A percentile compares a stretch with the other conserved stretches of the same genome.
Conservation (phyloP, 208 protist species). For the Leishmania aethiopica region DNA sequence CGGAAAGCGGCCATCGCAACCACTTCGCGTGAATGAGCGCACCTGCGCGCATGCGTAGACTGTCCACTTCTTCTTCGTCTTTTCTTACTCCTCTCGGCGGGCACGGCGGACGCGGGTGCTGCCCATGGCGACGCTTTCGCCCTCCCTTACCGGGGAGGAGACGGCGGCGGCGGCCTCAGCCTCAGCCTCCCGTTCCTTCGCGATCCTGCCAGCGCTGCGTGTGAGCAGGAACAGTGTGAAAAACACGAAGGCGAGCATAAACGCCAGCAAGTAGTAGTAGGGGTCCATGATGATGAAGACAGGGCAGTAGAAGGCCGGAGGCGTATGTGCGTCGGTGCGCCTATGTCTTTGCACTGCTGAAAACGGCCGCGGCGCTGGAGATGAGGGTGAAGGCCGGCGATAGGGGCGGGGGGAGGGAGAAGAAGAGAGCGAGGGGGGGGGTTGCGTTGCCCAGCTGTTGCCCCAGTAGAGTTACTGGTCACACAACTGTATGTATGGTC, state of each 20-base stretch:
- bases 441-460: background rate
- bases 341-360: background rate
- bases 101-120: conserved; percentile 28
- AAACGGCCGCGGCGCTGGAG: background rate
- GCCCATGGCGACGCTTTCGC: conserved; percentile 16
- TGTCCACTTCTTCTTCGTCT: background rate
- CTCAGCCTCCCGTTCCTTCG: conserved; percentile 30
- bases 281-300: conserved; percentile 19
- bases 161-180: background rate
- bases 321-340: background rate
- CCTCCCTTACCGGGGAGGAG: background rate
- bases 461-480: background rate
- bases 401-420: background rate
- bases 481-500: background rate
- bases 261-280: conserved; percentile 39
- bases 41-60: background rate
- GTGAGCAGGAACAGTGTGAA: conserved; percentile 24
- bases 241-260: conserved; percentile 30
- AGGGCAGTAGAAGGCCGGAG: background rate
- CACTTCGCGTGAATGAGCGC: background rate
- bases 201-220: conserved; percentile 28
- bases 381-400: background rate
- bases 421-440: background rate
- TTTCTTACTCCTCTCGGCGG: conserved; percentile 30
- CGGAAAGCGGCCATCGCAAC: background rate